A percentile compares a stretch with the other conserved stretches of the same genome.
phyloP scores from a whole-genome alignment of 1,139 yeast genomes.

The Yamadazyma siamensis region DNA sequence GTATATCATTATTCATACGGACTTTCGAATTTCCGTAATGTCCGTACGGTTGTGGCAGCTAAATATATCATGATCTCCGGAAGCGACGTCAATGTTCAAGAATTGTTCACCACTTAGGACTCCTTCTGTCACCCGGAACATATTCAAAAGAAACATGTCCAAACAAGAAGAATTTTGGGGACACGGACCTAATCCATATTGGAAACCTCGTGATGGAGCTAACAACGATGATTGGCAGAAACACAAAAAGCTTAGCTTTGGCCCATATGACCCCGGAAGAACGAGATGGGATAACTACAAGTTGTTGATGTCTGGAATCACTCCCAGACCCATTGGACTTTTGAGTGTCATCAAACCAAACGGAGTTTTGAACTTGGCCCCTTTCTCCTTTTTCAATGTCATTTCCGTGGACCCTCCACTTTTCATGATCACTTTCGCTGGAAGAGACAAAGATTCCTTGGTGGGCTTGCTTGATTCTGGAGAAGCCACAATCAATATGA shows the following conservation, averaged over 20 bases:
- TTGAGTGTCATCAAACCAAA: slow-evolving; percentile 42
- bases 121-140: too few species aligned
- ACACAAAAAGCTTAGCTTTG: slow-evolving; percentile 43
- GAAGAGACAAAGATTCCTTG: slow-evolving; percentile 47
- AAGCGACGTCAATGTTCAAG: too few species aligned
- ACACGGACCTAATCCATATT: slow-evolving; percentile 23
- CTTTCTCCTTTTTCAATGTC: slow-evolving; percentile 54
- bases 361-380: slow-evolving; percentile 52
- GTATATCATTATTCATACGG: too few species aligned
- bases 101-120: too few species aligned
- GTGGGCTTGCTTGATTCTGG: slow-evolving; percentile 47
- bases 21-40: too few species aligned
- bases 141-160: too few species aligned
- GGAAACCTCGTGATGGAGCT: slow-evolving; percentile 54
- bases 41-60: too few species aligned
- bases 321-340: slow-evolving; percentile 62
- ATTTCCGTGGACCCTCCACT: slow-evolving; percentile 58
- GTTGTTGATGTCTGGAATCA: slow-evolving; percentile 45
- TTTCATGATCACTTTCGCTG: slow-evolving; percentile 48
- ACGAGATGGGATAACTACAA: slow-evolving; percentile 45
- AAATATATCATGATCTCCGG: too few species aligned
- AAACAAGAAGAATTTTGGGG: slow-evolving; percentile 13
- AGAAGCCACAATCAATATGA: slow-evolving; percentile 56
- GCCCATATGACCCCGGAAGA: slow-evolving; percentile 47
- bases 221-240: slow-evolving; percentile 38